Percentiles rank a stretch among this genome's conserved stretches.
phyloP scores from a whole-genome alignment of 2,329 filamentous ascomycete species.

The Venturia carpophila region DNA sequence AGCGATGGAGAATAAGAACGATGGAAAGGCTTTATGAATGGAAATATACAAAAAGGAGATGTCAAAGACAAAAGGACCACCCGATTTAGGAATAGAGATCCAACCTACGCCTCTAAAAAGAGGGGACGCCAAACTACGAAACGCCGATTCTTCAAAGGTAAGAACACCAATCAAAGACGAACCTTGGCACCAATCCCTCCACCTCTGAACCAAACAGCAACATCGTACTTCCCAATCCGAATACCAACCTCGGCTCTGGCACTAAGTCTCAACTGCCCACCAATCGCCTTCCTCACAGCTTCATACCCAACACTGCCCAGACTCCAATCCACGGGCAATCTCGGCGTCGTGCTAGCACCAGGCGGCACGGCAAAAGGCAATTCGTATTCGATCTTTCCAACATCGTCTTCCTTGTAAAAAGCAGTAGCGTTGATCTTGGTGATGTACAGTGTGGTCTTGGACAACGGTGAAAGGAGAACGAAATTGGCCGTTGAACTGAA shows the following conservation, averaged over 20 bases:
- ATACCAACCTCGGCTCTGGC: slow-evolving; percentile 70
- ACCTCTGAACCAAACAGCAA: slow-evolving; percentile 49
- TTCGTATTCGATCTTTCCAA: slow-evolving; percentile 71
- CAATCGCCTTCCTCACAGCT: slow-evolving; percentile 69
- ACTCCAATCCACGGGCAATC: slow-evolving; percentile 74
- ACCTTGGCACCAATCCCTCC: slow-evolving; percentile 41
- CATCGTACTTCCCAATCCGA: slow-evolving; percentile 64
- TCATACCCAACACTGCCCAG: slow-evolving; percentile 73
- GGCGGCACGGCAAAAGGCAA: slow-evolving; percentile 69
- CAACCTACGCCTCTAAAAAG: no score
- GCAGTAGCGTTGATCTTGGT: slow-evolving; percentile 77
- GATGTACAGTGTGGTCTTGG: slow-evolving; percentile 64
- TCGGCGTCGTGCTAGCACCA: slow-evolving; percentile 63
- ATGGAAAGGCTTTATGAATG: no score
- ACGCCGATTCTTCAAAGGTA: background rate
- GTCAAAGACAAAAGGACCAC: no score
- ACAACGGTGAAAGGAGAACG: slow-evolving; percentile 69
- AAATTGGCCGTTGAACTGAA: slow-evolving; percentile 82
- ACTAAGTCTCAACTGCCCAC: slow-evolving; percentile 70
- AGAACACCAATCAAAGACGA: background rate
- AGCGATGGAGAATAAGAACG: no score
- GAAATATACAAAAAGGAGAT: no score
- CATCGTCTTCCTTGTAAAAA: slow-evolving; percentile 71
- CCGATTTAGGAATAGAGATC: no score
- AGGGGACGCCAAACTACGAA: background rate